A percentile compares a stretch with the other conserved stretches of the same genome.
These are phyloP conservation scores for Aspergillus flavus DNA, from an alignment of 2,329 filamentous ascomycete genomes.

Conservation along the genomic window DNA sequence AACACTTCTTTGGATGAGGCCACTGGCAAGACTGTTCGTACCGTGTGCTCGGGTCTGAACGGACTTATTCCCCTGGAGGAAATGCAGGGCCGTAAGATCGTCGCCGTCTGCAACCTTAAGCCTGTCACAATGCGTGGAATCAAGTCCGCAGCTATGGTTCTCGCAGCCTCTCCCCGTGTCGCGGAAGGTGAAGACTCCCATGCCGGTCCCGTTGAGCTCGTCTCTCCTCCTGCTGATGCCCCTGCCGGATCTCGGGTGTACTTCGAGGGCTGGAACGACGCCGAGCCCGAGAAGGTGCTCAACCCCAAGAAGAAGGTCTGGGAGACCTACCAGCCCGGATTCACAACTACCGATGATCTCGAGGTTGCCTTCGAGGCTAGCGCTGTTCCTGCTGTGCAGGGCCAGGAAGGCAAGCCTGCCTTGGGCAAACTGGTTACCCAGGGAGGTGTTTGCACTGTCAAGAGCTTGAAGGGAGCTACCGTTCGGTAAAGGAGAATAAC, in stretches of 20 bases:
- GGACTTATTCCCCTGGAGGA: constrained; percentile 89
- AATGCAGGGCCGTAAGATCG: constrained; percentile 95
- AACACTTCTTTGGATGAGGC: constrained; percentile 78
- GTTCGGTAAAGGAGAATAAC: constrained; percentile 65
- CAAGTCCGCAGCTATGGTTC: constrained; percentile 83
- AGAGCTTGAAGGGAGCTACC: constrained; percentile 75
- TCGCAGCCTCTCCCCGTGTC: constrained; percentile 84
- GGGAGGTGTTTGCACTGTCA: constrained; percentile 81
- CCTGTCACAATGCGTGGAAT: constrained; percentile 98
- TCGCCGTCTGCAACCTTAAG: constrained; percentile 97
- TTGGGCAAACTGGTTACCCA: constrained; percentile 71
- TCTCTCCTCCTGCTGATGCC: constrained; percentile 75
- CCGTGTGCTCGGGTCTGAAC: constrained; percentile 95
- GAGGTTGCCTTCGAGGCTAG: constrained; percentile 86
- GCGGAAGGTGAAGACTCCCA: constrained; percentile 84
- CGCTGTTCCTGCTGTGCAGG: constrained; percentile 73
- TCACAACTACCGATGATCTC: constrained; percentile 79
- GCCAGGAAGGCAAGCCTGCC: constrained; percentile 59
- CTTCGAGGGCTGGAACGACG: constrained; percentile 87
- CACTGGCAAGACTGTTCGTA: constrained; percentile 88
- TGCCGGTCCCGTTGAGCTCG: constrained; percentile 88
- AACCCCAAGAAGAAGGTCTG: constrained; percentile 99
- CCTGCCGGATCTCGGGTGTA: constrained; percentile 84
- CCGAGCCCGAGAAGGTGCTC: constrained; percentile 86
- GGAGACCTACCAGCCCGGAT: constrained; percentile 95